Evolutionary conservation across 2,329 filamentous ascomycete genomes (phyloP).

Genomic region (Fusarium oligoseptatum): DNA sequence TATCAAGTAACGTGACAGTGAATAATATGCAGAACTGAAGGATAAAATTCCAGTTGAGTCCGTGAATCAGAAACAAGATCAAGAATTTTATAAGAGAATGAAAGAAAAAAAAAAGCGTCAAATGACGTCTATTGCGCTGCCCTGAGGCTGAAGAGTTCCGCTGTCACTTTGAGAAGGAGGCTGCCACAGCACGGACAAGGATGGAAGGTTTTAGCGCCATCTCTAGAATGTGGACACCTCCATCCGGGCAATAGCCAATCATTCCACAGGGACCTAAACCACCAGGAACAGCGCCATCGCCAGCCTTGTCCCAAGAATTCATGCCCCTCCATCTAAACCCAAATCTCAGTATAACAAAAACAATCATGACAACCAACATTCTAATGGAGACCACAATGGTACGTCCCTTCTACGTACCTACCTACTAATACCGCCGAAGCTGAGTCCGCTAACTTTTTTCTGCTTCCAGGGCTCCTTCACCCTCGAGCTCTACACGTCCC

Average conservation of each 20-base stretch:
- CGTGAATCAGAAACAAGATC: not conserved
- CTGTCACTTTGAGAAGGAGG: not conserved
- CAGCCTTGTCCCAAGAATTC: constrained; percentile 20
- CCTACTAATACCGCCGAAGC: not conserved
- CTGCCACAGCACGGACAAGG: not conserved
- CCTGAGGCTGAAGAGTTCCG: constrained; percentile 13
- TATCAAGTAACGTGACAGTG: not conserved
- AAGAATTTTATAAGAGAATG: not conserved
- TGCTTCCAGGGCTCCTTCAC: constrained; percentile 78
- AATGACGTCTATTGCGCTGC: not conserved
- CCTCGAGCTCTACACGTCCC: constrained; percentile 89
- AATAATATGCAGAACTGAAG: not conserved
- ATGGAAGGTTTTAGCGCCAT: constrained; percentile 12
- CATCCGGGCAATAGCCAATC: constrained; percentile 14
- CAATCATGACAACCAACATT: constrained; percentile 80
- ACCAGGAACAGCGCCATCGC: constrained; percentile 10
- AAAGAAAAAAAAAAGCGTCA: not conserved
- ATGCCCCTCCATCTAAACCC: constrained; percentile 32
- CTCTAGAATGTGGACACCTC: not conserved
- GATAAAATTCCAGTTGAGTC: not conserved
- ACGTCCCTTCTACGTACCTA: constrained; percentile 40
- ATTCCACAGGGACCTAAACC: constrained; percentile 4
- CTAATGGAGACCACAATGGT: constrained; percentile 90
- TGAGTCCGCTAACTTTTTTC: not conserved
- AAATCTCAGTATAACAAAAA: not conserved